A percentile compares a stretch with the other conserved stretches of the same genome.
Conservation (phyloP, 2,329 filamentous ascomycete genomes). For the Coniosporium tulheliwenetii region DNA sequence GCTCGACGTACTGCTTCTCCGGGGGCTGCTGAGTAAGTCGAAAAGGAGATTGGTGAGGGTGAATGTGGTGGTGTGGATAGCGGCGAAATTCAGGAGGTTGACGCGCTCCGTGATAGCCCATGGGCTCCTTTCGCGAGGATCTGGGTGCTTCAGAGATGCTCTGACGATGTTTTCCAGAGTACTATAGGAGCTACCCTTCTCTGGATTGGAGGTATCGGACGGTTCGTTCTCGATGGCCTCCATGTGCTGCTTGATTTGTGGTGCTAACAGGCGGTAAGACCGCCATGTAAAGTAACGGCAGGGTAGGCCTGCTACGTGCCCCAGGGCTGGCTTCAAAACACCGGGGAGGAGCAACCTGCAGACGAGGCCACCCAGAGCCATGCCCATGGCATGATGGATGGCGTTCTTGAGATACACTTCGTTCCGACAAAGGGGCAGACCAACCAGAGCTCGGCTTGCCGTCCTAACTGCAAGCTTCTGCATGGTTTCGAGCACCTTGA, state of each 20-base stretch:
- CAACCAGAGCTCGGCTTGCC: constrained; percentile 30
- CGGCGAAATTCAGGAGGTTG: constrained; percentile 9
- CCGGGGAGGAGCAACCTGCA: constrained; percentile 25
- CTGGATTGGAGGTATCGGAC: not conserved
- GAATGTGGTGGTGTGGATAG: constrained; percentile 10
- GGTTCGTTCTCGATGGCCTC: constrained; percentile 19
- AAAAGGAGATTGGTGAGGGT: constrained; percentile 9
- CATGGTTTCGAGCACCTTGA: constrained; percentile 20
- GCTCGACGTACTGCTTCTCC: constrained; percentile 4
- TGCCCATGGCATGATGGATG: constrained; percentile 33
- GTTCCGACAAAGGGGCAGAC: constrained; percentile 29
- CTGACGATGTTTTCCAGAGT: not conserved
- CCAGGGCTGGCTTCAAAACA: constrained; percentile 34
- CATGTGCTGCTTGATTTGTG: constrained; percentile 35
- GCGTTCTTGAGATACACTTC: constrained; percentile 30
- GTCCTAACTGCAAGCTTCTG: constrained; percentile 22
- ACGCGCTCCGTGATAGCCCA: constrained; percentile 2
- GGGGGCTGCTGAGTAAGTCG: constrained; percentile 8
- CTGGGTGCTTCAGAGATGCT: not conserved
- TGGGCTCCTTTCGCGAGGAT: not conserved
- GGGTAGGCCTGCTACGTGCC: constrained; percentile 26
- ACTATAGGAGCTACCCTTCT: not conserved
- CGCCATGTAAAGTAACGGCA: constrained; percentile 33
- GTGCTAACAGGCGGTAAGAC: constrained; percentile 25
- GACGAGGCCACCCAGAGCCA: constrained; percentile 20